Base-by-base conservation (phyloP, 352 stramenopile genomes). In the Phytophthora meadii region DNA sequence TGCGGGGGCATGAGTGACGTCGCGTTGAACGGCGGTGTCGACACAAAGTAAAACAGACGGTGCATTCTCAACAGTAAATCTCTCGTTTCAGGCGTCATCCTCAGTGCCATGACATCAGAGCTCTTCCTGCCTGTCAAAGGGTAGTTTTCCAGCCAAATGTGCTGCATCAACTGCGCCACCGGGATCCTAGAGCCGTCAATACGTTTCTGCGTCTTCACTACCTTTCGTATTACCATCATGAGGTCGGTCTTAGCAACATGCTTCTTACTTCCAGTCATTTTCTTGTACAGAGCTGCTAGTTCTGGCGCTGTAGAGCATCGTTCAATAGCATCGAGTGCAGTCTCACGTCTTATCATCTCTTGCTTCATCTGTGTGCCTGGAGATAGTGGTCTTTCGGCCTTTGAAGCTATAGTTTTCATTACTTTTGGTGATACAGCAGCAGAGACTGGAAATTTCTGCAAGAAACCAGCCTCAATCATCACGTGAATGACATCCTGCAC, bases 141-240 rank as follows among this genome's bases (percentile, higher is more conserved):
- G 44, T 84, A 87, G 14, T 47, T 56, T 5, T 83, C 68, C 3
- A 83, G 39, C 70, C 80, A 90, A 47, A 90, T 80, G 14, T 82
- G 61, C 11, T 90, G 82, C 72, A 91, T 81, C 14, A 92, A 27
- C 10, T 68, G 72, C 1, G 74, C 72, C 17, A 93, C 68, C 0
- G 85, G 87, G 11, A 94, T 86, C 15, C 74, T 75, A 5, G 84
- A 93, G 0, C 87, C 84, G 41, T 94, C 80, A 41, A 94, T 89
- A 1, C 84, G 77, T 10, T 79, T 73, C 63, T 94, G 87, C 0
- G 81, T 84, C 60, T 77, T 74, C 19, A 82, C 82, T 1, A 88
- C 64, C 37, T 66, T 76, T 27, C 70, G 73, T 34, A 93, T 70
- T 0, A 75, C 61, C 22, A 76, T 37, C 25, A 88, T 69, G 1